These are phyloP conservation scores for Mycena olivaceomarginata DNA, from an alignment of 768 basidiomycete genomes.

Conservation along the genomic window DNA sequence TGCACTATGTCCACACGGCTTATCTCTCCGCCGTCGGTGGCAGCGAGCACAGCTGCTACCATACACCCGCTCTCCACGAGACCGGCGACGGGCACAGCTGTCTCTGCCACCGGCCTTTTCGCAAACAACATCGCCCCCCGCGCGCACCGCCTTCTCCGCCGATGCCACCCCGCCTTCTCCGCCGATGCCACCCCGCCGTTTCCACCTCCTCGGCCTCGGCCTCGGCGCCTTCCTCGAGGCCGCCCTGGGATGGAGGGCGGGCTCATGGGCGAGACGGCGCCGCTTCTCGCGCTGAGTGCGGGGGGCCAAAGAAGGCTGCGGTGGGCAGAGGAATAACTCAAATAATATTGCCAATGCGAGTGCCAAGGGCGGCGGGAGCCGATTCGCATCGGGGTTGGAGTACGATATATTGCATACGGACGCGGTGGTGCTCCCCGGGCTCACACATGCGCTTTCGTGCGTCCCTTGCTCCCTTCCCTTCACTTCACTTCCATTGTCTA, in stretches of 20 bases:
- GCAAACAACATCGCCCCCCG: constrained; percentile 77
- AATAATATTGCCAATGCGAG: neutral
- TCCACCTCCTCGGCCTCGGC: constrained; percentile 84
- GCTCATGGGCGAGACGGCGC: constrained; percentile 78
- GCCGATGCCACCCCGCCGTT: too few species aligned
- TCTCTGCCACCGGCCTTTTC: constrained; percentile 71
- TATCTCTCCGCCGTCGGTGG: neutral
- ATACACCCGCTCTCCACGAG: too few species aligned
- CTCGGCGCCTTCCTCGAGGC: constrained; percentile 86
- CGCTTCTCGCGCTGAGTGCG: constrained; percentile 72
- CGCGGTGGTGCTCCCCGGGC: constrained; percentile 79
- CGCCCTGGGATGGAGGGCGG: constrained; percentile 85
- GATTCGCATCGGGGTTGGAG: constrained; percentile 80
- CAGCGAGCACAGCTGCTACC: too few species aligned
- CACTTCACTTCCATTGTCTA: neutral
- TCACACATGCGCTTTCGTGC: constrained; percentile 75
- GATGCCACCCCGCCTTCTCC: constrained; percentile 71
- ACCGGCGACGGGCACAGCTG: constrained; percentile 5
- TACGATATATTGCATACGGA: constrained; percentile 89
- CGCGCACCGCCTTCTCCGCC: constrained; percentile 67
- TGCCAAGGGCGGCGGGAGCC: constrained; percentile 46
- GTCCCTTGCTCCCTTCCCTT: constrained; percentile 22
- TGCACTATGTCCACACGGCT: neutral
- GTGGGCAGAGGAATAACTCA: constrained; percentile 19
- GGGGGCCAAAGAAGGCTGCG: constrained; percentile 72